Evolutionary conservation across 495 filamentous ascomycete species (phyloP).

Genomic region (Penicillium psychrofluorescens): DNA sequence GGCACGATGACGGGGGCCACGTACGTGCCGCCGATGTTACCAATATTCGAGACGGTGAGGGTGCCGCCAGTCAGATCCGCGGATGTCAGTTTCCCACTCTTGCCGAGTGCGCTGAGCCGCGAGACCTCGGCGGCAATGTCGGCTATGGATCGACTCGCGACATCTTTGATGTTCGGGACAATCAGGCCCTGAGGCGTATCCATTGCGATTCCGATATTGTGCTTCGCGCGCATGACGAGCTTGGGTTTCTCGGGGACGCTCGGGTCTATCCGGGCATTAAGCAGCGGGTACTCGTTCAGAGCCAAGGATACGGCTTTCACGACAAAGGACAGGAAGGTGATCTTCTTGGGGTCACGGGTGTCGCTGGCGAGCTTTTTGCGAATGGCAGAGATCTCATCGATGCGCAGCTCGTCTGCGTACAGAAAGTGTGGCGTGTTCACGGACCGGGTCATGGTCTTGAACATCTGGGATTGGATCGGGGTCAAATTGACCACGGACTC

Average conservation of each 20-base stretch:
- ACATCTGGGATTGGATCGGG: constrained; percentile 84
- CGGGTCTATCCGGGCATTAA: constrained; percentile 77
- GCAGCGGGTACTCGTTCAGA: constrained; percentile 69
- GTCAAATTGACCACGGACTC: constrained; percentile 64
- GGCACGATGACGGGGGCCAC: constrained; percentile 85
- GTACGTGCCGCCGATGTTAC: constrained; percentile 91
- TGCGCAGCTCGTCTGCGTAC: constrained; percentile 79
- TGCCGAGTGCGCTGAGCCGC: constrained; percentile 64
- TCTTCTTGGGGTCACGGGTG: constrained; percentile 44
- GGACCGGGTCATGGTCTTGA: constrained; percentile 95
- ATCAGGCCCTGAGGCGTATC: constrained; percentile 85
- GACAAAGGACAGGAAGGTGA: constrained; percentile 89
- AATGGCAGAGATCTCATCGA: constrained; percentile 62
- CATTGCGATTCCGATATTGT: constrained; percentile 96
- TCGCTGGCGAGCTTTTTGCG: constrained; percentile 52
- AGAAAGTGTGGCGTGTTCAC: constrained; percentile 89
- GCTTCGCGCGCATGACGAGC: constrained; percentile 68
- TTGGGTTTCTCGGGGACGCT: constrained; percentile 52
- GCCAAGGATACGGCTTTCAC: constrained; percentile 90
- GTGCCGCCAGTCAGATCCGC: constrained; percentile 80
- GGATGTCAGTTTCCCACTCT: constrained; percentile 63
- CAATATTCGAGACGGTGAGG: constrained; percentile 94
- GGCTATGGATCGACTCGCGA: constrained; percentile 62
- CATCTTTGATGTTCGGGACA: constrained; percentile 91
- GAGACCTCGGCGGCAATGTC: constrained; percentile 70